Base-by-base conservation (phyloP, 1,284 basidiomycete genomes). In the Lignosus rhinocerotis region DNA sequence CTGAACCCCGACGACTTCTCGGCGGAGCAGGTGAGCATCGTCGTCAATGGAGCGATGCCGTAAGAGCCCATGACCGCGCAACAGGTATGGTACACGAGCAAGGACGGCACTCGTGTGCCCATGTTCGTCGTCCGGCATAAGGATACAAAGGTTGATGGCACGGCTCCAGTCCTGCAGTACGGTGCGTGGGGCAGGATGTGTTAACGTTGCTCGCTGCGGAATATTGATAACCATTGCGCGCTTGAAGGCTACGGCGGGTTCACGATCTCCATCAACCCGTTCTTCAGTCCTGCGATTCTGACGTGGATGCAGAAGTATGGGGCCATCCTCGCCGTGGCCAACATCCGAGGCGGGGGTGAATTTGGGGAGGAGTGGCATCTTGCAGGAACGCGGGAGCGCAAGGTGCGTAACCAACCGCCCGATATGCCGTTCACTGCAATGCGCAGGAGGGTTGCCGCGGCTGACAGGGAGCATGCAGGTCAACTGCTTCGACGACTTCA, bases 121-220 rank as follows among this genome's bases (percentile, higher is more conserved):
- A 93, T 95, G 91, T 95, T 94, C 69, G 81, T 95, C 58, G 91
- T 94, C 32, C 81, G 86, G 51, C 89, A 89, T 68, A 90, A 90
- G 70, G 80, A 79, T 21, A 90, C 88, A 17, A 76, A 80, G 63
- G 78, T 84, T 53, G 89, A 94, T 65, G 92, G 92, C 9, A 88
- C 86, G 0, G 90, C 91, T 0, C 86, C 93, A 5, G 89, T 84
- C 0, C 78, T 93, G 30, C 88, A 93, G 68, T 95, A 93, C 64
- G 91, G 89, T 82, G 68, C 72, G 78, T 70, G 36, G 12, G 31
- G n/a, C 12, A 16, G n/a, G 9, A 17, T 17, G 10, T 16, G 14
- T n/a, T n/a, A n/a, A n/a, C n/a, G n/a, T n/a, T 16, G 11, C 12
- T 31, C 41, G 1, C 2, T 25, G 25, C 31, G 31, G 44, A 10